Conservation (phyloP, 2,329 filamentous ascomycete species). For the Pseudogymnoascus sp. region DNA sequence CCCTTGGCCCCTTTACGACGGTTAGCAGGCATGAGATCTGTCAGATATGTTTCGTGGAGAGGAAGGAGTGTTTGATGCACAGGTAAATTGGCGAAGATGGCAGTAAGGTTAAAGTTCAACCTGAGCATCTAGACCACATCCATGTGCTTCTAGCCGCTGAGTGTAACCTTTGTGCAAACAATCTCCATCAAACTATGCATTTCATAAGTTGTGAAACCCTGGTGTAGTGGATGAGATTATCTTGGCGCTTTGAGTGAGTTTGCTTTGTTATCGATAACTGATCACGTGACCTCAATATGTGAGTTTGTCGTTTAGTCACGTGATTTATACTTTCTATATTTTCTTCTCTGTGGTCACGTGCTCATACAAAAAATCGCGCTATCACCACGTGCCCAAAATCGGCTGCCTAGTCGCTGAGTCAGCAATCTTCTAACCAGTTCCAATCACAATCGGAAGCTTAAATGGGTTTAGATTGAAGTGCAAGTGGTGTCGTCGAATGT, state of each 20-base stretch:
- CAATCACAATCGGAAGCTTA: slow-evolving; percentile 7
- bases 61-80: neutral
- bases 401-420: neutral
- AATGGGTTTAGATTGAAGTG: neutral
- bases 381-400: neutral
- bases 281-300: neutral
- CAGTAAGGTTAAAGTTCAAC: neutral
- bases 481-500: neutral
- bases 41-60: neutral
- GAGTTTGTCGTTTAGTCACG: too few relatives aligned
- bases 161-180: neutral
- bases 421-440: neutral
- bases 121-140: neutral
- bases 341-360: neutral
- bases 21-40: neutral
- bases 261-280: neutral
- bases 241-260: neutral
- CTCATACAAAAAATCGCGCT: neutral
- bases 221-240: neutral
- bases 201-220: neutral
- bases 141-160: neutral
- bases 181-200: neutral
- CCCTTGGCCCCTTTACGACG: neutral
- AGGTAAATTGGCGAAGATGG: neutral
- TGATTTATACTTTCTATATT: too few relatives aligned